These are phyloP conservation scores for Boletus rubescentipes DNA, from an alignment of 768 basidiomycete species.

Conservation along the genomic window DNA sequence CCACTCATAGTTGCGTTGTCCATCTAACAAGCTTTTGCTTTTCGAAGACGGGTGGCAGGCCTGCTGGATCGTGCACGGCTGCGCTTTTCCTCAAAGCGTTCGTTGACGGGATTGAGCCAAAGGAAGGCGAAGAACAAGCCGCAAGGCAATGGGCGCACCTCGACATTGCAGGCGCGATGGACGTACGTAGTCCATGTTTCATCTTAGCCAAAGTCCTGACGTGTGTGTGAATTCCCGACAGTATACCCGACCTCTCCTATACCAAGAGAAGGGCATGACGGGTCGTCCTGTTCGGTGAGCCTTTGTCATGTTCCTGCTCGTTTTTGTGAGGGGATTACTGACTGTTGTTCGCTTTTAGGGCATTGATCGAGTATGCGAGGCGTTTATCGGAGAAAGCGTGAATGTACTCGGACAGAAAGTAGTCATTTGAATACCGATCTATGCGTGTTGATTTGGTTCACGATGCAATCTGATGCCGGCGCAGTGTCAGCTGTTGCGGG, in stretches of 20 bases:
- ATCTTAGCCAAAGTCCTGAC: neutral
- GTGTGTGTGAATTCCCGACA: slow-evolving; percentile 14
- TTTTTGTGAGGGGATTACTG: neutral
- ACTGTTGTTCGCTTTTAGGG: slow-evolving; percentile 18
- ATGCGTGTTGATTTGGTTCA: neutral
- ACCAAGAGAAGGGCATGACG: slow-evolving; percentile 76
- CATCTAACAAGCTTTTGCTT: neutral
- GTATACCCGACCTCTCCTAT: slow-evolving; percentile 54
- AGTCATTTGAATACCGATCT: neutral
- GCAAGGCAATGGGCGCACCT: slow-evolving; percentile 81
- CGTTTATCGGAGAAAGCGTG: slow-evolving; percentile 24
- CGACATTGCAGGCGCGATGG: slow-evolving; percentile 81
- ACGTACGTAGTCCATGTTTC: slow-evolving; percentile 40
- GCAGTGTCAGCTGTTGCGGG: too few relatives aligned
- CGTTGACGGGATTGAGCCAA: slow-evolving; percentile 68
- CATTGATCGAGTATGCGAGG: slow-evolving; percentile 34
- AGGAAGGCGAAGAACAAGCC: slow-evolving; percentile 51
- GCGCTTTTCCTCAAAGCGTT: slow-evolving; percentile 86
- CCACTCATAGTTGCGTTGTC: neutral
- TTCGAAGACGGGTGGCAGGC: slow-evolving; percentile 73
- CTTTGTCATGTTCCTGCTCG: neutral
- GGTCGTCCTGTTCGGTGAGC: slow-evolving; percentile 75
- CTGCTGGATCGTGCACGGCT: slow-evolving; percentile 75
- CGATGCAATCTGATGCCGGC: neutral
- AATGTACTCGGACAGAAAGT: neutral